Conservation (phyloP, 768 basidiomycete genomes). For the Suillus weaverae region DNA sequence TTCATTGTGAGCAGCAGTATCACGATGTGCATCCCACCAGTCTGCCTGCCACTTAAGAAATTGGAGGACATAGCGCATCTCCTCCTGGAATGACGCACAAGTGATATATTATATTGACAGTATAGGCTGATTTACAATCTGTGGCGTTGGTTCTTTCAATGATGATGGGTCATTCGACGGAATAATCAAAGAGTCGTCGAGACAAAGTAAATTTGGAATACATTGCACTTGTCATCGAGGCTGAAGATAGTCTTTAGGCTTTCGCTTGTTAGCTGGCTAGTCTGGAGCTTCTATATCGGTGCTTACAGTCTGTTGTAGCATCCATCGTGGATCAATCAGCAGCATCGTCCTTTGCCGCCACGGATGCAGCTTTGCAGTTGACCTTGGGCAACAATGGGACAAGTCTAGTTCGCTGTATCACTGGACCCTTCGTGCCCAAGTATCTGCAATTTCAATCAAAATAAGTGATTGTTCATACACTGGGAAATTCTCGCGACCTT, state of each 20-base stretch:
- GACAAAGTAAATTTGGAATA: neutral
- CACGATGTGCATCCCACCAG: too few species aligned
- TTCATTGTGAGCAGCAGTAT: too few species aligned
- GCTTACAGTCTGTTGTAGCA: neutral
- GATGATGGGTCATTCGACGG: too few species aligned
- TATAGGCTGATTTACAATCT: neutral
- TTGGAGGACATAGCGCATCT: too few species aligned
- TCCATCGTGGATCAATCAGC: neutral
- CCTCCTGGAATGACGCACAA: too few species aligned
- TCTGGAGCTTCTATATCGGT: neutral
- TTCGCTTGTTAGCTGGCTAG: neutral
- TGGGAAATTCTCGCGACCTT: neutral
- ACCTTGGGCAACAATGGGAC: slow-evolving; percentile 7
- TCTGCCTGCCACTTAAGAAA: too few species aligned
- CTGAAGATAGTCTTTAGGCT: neutral
- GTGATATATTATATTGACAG: too few species aligned
- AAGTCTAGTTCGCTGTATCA: slow-evolving; percentile 21
- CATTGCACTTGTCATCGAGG: neutral
- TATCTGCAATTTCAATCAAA: slow-evolving; percentile 17
- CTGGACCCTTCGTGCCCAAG: slow-evolving; percentile 29
- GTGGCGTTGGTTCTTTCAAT: too few species aligned
- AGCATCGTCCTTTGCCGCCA: neutral
- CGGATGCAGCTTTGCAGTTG: neutral
- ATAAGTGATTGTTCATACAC: neutral
- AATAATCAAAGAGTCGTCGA: too few species aligned